Base-by-base conservation (phyloP, 352 stramenopile species). In the Pythium dissimile region DNA sequence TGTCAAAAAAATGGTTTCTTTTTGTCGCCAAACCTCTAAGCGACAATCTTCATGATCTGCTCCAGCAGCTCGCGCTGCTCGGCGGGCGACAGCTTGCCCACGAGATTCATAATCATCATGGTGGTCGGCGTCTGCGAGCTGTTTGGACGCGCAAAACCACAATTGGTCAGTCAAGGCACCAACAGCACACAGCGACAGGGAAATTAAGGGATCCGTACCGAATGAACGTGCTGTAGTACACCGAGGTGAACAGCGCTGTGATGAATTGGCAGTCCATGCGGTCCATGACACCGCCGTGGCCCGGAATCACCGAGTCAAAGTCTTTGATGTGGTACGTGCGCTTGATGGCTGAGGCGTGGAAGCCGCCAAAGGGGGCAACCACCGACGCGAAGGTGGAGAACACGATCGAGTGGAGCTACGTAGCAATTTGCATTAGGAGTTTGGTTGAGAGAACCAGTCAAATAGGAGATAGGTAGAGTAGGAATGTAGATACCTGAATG, bases 261-360 rank as follows among this genome's bases (percentile, higher is more conserved):
- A 98, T 90, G 53, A 98, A 84, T 69, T 99, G 94, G 67, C 96
- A 99, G 74, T 99, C 96, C 89, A 99, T 98, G 43, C 96, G 88
- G 66, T 99, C 96, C 83, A 97, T 98, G 52, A 99, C 78, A 27
- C 96, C 96, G 42, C 96, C 96, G 66, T 99, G 97, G 49, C 97
- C 97, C 2, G 97, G 97, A 56, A 99, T 99, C 42, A 99, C 78
- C 24, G 86, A 95, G 60, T 98, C 97, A 72, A 99, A 99, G 77
- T 99, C 97, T 78, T 99, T 99, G 46, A 99, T 85, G 43, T 95
- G 88, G 78, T 99, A 99, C 23, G 97, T 98, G 44, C 97, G 88
- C 78, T 99, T 99, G 61, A 99, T 98, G 21, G 97, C 97, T 37
- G 88, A 98, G 2, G 97, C 97, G 67, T 99, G 95, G 72, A 99